These are phyloP conservation scores for Beauveria sp. DNA, from an alignment of 2,329 filamentous ascomycete genomes.

Conservation along the genomic window DNA sequence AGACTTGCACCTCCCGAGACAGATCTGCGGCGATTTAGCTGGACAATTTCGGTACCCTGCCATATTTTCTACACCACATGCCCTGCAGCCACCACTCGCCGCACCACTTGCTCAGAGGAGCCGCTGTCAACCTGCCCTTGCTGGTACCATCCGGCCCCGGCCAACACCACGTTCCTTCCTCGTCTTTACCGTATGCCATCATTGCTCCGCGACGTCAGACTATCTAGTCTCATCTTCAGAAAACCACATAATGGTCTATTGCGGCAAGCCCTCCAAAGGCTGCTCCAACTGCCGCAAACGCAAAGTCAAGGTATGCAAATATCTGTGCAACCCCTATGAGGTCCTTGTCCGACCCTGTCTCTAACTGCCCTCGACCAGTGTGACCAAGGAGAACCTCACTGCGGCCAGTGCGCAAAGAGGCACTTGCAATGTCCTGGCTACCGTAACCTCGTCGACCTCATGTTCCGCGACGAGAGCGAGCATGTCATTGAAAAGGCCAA, in stretches of 20 bases:
- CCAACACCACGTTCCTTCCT: not conserved
- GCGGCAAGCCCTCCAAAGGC: constrained; percentile 49
- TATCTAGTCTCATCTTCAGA: not conserved
- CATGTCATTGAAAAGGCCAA: constrained; percentile 46
- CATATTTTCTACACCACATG: not conserved
- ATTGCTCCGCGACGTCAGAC: not conserved
- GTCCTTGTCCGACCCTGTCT: not conserved
- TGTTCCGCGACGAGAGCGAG: constrained; percentile 50
- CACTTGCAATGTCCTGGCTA: constrained; percentile 47
- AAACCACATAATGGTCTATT: constrained; percentile 43
- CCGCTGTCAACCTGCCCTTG: not conserved
- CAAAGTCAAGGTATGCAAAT: constrained; percentile 44
- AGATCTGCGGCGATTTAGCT: not conserved
- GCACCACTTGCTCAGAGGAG: not conserved
- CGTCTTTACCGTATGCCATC: not conserved
- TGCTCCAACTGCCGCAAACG: constrained; percentile 48
- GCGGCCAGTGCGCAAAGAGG: constrained; percentile 47
- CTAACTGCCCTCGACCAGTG: constrained; percentile 31
- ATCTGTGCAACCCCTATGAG: constrained; percentile 1
- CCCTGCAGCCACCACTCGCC: not conserved
- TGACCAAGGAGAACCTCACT: constrained; percentile 43
- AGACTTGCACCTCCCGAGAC: not conserved
- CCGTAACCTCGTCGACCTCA: constrained; percentile 46
- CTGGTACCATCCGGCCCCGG: not conserved
- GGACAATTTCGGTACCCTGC: not conserved